Percentiles rank a stretch among this genome's conserved stretches.
phyloP scores from a whole-genome alignment of 1,284 basidiomycete species.

The Caloboletus firmus region DNA sequence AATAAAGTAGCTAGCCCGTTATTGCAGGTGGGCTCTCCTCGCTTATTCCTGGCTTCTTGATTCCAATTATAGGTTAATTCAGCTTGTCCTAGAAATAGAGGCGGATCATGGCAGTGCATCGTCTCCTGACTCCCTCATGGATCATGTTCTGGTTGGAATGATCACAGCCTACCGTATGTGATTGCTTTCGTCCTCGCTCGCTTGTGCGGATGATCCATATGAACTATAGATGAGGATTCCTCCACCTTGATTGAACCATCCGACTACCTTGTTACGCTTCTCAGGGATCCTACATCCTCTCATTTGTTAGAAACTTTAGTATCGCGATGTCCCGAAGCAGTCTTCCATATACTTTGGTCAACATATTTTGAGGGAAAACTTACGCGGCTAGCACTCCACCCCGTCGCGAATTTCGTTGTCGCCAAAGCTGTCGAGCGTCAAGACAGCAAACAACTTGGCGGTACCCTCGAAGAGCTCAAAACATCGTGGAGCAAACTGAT shows the following conservation, averaged over 20 bases:
- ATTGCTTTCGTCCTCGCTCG: not conserved
- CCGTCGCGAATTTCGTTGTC: slow-evolving; percentile 90
- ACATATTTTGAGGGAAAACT: slow-evolving; percentile 77
- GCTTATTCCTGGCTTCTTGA: not conserved
- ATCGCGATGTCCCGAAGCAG: slow-evolving; percentile 53
- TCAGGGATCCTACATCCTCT: slow-evolving; percentile 84
- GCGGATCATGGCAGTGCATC: slow-evolving; percentile 61
- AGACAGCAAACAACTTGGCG: slow-evolving; percentile 52
- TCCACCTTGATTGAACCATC: slow-evolving; percentile 48
- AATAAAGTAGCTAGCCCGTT: slow-evolving; percentile 81
- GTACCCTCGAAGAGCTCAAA: slow-evolving; percentile 58
- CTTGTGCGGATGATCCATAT: slow-evolving; percentile 2
- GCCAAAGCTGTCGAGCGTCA: slow-evolving; percentile 72
- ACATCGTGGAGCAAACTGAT: slow-evolving; percentile 52
- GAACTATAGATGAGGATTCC: slow-evolving; percentile 38
- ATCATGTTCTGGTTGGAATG: slow-evolving; percentile 78
- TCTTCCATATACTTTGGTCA: slow-evolving; percentile 72
- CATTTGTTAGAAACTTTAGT: slow-evolving; percentile 84
- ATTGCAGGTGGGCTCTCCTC: slow-evolving; percentile 59
- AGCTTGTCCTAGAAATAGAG: slow-evolving; percentile 83
- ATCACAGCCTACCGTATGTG: slow-evolving; percentile 65
- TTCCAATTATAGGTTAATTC: not conserved
- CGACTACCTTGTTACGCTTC: slow-evolving; percentile 76
- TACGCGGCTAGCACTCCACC: slow-evolving; percentile 73
- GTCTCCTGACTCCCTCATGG: slow-evolving; percentile 73